Conservation (phyloP, 1,284 basidiomycete species). For the Coniferiporia sulphurascens region DNA sequence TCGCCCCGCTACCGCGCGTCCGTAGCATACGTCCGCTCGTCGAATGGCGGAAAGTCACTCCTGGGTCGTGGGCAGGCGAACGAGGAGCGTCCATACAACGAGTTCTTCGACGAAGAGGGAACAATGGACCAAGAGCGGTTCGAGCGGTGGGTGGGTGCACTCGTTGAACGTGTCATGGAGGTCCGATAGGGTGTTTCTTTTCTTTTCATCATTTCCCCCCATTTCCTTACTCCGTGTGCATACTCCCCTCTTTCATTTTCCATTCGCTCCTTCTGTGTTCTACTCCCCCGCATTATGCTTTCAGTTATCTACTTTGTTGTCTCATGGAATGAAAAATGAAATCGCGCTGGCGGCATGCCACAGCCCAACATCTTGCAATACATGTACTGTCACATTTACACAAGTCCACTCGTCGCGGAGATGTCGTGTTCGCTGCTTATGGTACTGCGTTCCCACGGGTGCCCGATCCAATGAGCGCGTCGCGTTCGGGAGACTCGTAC, state of each 20-base stretch:
- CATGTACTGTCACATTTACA: neutral
- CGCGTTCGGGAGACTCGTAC: neutral
- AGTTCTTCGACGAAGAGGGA: slow-evolving; percentile 70
- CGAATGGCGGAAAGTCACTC: slow-evolving; percentile 72
- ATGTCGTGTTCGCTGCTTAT: too few species aligned
- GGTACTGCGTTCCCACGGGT: neutral
- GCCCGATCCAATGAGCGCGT: neutral
- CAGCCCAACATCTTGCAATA: neutral
- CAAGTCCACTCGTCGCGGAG: neutral
- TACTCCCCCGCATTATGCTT: neutral
- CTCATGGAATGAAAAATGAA: slow-evolving; percentile 1
- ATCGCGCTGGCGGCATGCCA: neutral
- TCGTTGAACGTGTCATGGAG: slow-evolving; percentile 44
- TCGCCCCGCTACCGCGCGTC: slow-evolving; percentile 61
- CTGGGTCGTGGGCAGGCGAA: slow-evolving; percentile 57
- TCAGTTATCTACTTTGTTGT: neutral
- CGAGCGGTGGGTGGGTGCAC: slow-evolving; percentile 66
- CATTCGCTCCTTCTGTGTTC: neutral
- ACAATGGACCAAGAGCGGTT: slow-evolving; percentile 64
- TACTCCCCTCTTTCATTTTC: neutral
- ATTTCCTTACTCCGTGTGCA: neutral
- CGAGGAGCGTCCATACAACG: slow-evolving; percentile 49
- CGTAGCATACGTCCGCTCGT: slow-evolving; percentile 66
- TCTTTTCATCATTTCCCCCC: neutral
- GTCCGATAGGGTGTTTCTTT: slow-evolving; percentile 10